Conservation (phyloP, 257 asterid genomes). For the Nyctanthes arbortristis region DNA sequence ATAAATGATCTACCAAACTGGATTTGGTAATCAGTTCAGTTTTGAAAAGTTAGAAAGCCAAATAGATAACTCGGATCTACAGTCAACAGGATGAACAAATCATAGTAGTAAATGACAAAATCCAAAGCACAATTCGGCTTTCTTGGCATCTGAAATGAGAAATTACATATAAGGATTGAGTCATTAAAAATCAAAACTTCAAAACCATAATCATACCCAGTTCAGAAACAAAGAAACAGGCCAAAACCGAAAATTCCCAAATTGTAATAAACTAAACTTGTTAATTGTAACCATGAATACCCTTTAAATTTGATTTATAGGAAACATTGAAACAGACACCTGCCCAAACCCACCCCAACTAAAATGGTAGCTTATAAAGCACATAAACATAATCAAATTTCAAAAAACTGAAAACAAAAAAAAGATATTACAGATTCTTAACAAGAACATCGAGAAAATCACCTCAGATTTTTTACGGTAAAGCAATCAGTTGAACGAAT, state of each 20-base stretch:
- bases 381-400: slow-evolving; percentile 10
- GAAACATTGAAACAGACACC: slow-evolving; percentile 8
- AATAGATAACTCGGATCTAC: background rate
- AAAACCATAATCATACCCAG: slow-evolving; percentile 8
- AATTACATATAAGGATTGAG: slow-evolving; percentile 15
- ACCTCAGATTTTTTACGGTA: slow-evolving; percentile 48
- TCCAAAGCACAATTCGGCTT: slow-evolving; percentile 11
- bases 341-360: slow-evolving; percentile 25
- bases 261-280: slow-evolving; percentile 12
- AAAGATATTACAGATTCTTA: background rate
- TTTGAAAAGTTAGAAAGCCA: background rate
- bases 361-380: slow-evolving; percentile 22
- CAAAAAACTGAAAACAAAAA: slow-evolving; percentile 17
- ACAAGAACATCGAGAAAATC: slow-evolving; percentile 20
- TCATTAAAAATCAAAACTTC: slow-evolving; percentile 23
- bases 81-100: background rate
- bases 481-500: slow-evolving; percentile 24
- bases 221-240: slow-evolving; percentile 8
- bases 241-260: slow-evolving; percentile 24
- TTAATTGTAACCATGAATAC: slow-evolving; percentile 5
- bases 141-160: slow-evolving; percentile 16
- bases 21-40: slow-evolving; percentile 26
- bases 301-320: background rate
- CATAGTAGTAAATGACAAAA: slow-evolving; percentile 16
- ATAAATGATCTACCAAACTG: slow-evolving; percentile 17